Percentiles rank a stretch among this genome's conserved stretches.
Conservation (phyloP, 2,329 filamentous ascomycete genomes). For the Cordyceps farinosa region DNA sequence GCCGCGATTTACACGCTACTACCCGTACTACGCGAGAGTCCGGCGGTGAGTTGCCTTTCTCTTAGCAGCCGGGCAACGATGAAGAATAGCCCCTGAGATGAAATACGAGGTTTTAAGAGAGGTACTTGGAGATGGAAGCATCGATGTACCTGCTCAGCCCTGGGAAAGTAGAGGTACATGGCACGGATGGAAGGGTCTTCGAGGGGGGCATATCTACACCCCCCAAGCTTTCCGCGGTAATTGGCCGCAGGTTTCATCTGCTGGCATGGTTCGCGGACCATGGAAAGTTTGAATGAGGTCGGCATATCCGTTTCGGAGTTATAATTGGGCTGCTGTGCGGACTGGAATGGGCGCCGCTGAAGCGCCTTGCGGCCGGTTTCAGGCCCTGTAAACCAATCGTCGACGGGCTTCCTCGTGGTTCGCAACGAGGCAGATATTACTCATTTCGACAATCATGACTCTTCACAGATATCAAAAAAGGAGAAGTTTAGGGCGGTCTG, state of each 20-base stretch:
- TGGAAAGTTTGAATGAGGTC: not conserved
- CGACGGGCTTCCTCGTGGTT: not conserved
- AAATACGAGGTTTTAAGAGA: not conserved
- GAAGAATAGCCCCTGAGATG: not conserved
- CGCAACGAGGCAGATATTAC: not conserved
- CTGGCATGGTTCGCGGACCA: not conserved
- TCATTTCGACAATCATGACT: not conserved
- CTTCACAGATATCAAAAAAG: not conserved
- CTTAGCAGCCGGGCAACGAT: not conserved
- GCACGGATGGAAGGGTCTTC: not conserved
- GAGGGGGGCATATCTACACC: not conserved
- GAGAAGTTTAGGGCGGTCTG: not conserved
- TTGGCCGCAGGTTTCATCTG: not conserved
- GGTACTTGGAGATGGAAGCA: no score
- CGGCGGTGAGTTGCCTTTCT: not conserved
- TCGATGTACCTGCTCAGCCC: not conserved
- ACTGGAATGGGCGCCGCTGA: not conserved
- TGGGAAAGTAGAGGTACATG: constrained; percentile 8
- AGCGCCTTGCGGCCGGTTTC: not conserved
- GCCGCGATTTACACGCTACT: constrained; percentile 4
- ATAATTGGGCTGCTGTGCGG: not conserved
- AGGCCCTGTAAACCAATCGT: not conserved
- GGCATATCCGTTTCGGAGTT: not conserved
- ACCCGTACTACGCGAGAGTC: not conserved
- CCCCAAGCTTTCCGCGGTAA: not conserved